Base-by-base conservation (phyloP, 805 yeast species). In the Candida golubevii region DNA sequence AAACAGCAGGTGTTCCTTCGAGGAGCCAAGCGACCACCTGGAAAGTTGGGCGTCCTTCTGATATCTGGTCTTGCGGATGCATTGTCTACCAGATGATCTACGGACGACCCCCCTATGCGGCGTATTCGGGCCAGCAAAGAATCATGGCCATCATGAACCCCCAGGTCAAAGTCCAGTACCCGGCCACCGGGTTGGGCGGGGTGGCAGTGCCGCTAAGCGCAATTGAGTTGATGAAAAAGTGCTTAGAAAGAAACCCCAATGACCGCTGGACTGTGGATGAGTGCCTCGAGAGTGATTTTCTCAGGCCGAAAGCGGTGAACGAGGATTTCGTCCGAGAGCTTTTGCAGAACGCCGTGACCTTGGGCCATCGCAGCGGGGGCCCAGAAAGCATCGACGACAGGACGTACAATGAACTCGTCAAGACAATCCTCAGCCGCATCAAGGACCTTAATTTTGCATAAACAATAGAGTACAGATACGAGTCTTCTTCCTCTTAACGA, bases 1-100 rank as follows among this genome's bases (percentile, higher is more conserved):
- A 65, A 29, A 37, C 55, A 4, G 36, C 38, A 5, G 15, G 39
- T 15, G 23, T 42, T 12, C 14, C 47, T 6, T 46, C 60, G 6
- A 58, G 55, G 39, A 60, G 55, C 45, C 26, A 31, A 3, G 27
- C 49, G 3, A 45, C 47, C 7, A 65, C 79, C 32, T 67, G 83
- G 91, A 86, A 80, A 62, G 95, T 90, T 9, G 97, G 98, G 1
- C 84, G 83, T 56, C 96, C 98, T 0, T 85, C 97, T 1, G 99
- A 93, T 66, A 82, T 93, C 12, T 93, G 99, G 99, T 89, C 98
- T 15, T 86, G 96, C 65, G 99, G 99, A 0, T 89, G 98, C 62
- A 91, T 93, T 3, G 71, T 93, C 1, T 91, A 89, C 64, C 98
- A 93, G 62, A 88, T 93, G 96, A 78, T 90, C 8, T 95, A 93